Base-by-base conservation (phyloP, 177 flowering plant species). In the Vitis hybrid region DNA sequence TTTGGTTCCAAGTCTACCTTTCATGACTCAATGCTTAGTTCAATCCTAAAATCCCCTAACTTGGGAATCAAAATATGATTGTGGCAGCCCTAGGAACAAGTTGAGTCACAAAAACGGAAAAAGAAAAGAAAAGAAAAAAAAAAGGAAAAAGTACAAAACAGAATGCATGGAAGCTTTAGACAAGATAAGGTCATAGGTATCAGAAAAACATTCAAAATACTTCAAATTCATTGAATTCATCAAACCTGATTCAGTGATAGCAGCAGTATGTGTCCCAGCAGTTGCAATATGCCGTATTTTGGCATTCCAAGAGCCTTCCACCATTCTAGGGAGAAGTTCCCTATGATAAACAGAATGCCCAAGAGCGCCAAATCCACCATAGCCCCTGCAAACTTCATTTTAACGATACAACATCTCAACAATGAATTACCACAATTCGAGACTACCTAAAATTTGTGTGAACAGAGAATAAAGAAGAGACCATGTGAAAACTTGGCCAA, bases 281-380 rank as follows among this genome's bases (percentile, higher is more conserved):
- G 99, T 91, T 14, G 99, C 88, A 75, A 90, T 74, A 51, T 90
- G 93, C 19, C 76, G 63, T 52, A 92, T 86, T 62, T 80, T 85
- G 10, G 74, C 94, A 60, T 48, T 73, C 97, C 97, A 92, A 60
- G 82, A 58, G 56, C 93, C 91, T 77, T 88, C 80, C 50, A 92
- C 94, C 78, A 83, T 73, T 77, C 86, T 87, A 69, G 98, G 99
- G 19, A 83, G 32, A 65, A 90, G 70, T 70, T 94, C 99, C 70
- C 97, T 88, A 59, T 70, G 78, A 78, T 87, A 94, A n/a, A 90
- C 92, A 65, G 85, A 76, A 80, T 94, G 99, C 30, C 99, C 99
- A 75, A 94, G 91, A 26, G 99, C 94, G 45, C 99, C 99, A 82
- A 94, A 94, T 54, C 98, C 99, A 81, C 99, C 99, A 81, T 94